A percentile compares a stretch with the other conserved stretches of the same genome.
phyloP scores from a whole-genome alignment of 352 stramenopile species.

The Phytophthora pseudosyringae region DNA sequence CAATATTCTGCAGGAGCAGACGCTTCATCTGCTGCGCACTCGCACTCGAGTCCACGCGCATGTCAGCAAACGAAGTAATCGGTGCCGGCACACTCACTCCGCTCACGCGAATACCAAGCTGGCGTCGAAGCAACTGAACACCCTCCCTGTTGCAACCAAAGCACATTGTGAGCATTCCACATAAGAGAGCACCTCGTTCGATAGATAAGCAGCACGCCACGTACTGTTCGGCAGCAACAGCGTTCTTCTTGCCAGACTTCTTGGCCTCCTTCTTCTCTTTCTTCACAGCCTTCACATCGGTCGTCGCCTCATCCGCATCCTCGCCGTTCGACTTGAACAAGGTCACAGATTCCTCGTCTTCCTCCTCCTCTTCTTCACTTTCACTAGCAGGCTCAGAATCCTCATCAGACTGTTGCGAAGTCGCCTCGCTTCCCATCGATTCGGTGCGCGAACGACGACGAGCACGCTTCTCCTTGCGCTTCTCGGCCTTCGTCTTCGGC shows the following conservation, averaged over 20 bases:
- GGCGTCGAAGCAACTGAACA: slow-evolving; percentile 69
- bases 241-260: slow-evolving; percentile 35
- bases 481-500: slow-evolving; percentile 45
- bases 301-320: slow-evolving; percentile 14
- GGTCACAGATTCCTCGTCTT: slow-evolving; percentile 46
- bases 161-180: slow-evolving; percentile 6
- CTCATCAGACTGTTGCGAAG: slow-evolving; percentile 13
- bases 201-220: background rate
- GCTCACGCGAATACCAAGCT: slow-evolving; percentile 84
- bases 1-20: slow-evolving; percentile 83
- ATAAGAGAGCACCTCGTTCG: background rate
- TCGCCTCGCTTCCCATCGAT: slow-evolving; percentile 43
- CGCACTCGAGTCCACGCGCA: slow-evolving; percentile 56
- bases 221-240: slow-evolving; percentile 34
- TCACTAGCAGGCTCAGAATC: slow-evolving; percentile 31
- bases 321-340: slow-evolving; percentile 58
- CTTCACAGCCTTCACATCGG: slow-evolving; percentile 11
- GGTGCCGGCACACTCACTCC: slow-evolving; percentile 69
- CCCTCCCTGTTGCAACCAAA: slow-evolving; percentile 45
- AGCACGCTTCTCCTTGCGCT: slow-evolving; percentile 53
- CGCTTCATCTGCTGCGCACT: slow-evolving; percentile 66
- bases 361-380: slow-evolving; percentile 42
- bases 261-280: slow-evolving; percentile 38
- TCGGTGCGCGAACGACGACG: slow-evolving; percentile 48
- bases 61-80: slow-evolving; percentile 78